Conservation (phyloP, 2,329 filamentous ascomycete species). For the Aspergillus pseudotamarii region DNA sequence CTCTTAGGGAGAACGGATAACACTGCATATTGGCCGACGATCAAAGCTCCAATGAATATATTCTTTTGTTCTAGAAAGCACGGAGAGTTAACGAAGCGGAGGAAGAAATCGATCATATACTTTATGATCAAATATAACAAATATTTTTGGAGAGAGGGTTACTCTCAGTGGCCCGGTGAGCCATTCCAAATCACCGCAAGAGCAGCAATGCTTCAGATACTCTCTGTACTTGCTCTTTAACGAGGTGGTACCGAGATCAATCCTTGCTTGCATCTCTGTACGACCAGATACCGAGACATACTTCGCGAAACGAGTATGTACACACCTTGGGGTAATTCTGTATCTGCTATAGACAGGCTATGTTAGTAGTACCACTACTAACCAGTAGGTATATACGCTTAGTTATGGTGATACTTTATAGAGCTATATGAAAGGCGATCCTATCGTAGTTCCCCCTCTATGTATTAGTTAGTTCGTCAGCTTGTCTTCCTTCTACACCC, state of each 20-base stretch:
- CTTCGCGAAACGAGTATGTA: not conserved
- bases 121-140: not conserved
- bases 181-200: not conserved
- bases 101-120: not conserved
- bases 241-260: not conserved
- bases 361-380: not conserved
- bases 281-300: not conserved
- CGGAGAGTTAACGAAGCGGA: not conserved
- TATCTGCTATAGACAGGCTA: not conserved
- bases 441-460: not conserved
- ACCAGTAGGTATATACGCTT: not conserved
- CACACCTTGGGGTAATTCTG: too few species aligned
- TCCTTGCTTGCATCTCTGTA: not conserved
- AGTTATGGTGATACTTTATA: not conserved
- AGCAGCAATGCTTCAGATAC: not conserved
- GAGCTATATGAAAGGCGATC: not conserved
- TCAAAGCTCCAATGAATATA: not conserved
- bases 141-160: not conserved
- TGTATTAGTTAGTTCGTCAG: not conserved
- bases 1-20: not conserved
- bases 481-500: slow-evolving; percentile 1
- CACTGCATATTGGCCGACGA: not conserved
- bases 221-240: not conserved
- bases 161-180: not conserved
- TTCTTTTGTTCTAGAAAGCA: not conserved